Percentiles rank a stretch among this genome's conserved stretches.
Conservation (phyloP, 2,329 filamentous ascomycete genomes). For the Scedosporium aurantiacum region DNA sequence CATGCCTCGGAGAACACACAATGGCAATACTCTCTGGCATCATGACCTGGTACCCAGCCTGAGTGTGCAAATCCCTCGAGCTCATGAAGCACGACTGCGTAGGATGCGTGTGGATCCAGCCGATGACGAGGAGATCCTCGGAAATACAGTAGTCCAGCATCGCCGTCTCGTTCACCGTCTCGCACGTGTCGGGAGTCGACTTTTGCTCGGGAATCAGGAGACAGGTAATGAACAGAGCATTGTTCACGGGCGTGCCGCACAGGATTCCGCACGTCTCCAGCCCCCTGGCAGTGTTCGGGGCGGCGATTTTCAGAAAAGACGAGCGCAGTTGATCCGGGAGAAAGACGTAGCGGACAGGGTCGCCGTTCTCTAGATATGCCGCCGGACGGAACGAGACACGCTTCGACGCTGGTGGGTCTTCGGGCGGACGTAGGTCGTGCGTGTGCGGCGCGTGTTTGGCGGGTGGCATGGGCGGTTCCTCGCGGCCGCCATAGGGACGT, state of each 20-base stretch:
- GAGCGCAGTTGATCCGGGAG: slow-evolving; percentile 65
- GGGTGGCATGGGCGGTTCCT: slow-evolving; percentile 17
- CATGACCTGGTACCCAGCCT: slow-evolving; percentile 91
- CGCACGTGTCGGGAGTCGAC: slow-evolving; percentile 85
- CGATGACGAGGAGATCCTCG: slow-evolving; percentile 74
- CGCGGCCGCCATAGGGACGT: slow-evolving; percentile 8
- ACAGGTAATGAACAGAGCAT: slow-evolving; percentile 82
- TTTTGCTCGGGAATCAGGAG: slow-evolving; percentile 87
- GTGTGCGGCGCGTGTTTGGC: slow-evolving; percentile 6
- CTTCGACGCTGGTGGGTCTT: slow-evolving; percentile 18
- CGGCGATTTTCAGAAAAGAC: slow-evolving; percentile 63
- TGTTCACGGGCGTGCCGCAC: slow-evolving; percentile 81
- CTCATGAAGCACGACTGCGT: slow-evolving; percentile 98
- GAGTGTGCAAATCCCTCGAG: slow-evolving; percentile 84
- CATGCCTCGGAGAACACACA: slow-evolving; percentile 79
- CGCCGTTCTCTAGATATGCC: slow-evolving; percentile 81
- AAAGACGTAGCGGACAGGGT: slow-evolving; percentile 77
- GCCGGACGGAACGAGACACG: slow-evolving; percentile 71
- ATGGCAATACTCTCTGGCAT: slow-evolving; percentile 93
- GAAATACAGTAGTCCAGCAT: slow-evolving; percentile 83
- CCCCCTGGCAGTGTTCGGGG: slow-evolving; percentile 65
- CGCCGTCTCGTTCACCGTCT: slow-evolving; percentile 75
- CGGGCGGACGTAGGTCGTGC: slow-evolving; percentile 5
- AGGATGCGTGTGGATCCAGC: slow-evolving; percentile 98
- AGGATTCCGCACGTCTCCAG: slow-evolving; percentile 94